Conservation (phyloP, 2,329 filamentous ascomycete species). For the Cercospora sp. region DNA sequence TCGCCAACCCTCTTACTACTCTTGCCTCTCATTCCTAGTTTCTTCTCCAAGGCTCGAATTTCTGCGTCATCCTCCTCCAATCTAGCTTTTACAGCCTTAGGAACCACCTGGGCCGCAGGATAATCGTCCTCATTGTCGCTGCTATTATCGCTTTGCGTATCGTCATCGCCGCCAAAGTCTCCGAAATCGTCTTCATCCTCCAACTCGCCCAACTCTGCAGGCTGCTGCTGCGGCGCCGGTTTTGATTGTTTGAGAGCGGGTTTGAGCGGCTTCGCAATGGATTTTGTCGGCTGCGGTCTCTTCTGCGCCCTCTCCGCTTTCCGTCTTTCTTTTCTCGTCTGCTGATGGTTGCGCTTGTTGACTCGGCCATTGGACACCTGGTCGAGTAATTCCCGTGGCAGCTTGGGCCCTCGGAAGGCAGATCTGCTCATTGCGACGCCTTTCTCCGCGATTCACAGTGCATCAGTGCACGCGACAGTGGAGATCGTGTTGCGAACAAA, state of each 20-base stretch:
- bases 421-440: slow-evolving; percentile 29
- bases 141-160: slow-evolving; percentile 11
- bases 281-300: slow-evolving; percentile 42
- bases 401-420: slow-evolving; percentile 42
- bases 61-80: slow-evolving; percentile 82
- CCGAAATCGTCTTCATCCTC: slow-evolving; percentile 35
- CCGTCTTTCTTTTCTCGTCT: slow-evolving; percentile 50
- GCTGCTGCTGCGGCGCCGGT: slow-evolving; percentile 2
- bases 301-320: slow-evolving; percentile 65
- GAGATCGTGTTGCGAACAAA: neutral
- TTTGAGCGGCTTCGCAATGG: neutral
- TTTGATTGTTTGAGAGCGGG: slow-evolving; percentile 8
- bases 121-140: slow-evolving; percentile 18
- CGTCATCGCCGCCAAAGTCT: slow-evolving; percentile 36
- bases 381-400: slow-evolving; percentile 49
- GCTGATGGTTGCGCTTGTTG: slow-evolving; percentile 25
- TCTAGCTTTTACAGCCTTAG: slow-evolving; percentile 45
- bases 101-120: slow-evolving; percentile 14
- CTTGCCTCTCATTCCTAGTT: slow-evolving; percentile 76
- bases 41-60: slow-evolving; percentile 83
- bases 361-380: slow-evolving; percentile 39
- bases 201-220: slow-evolving; percentile 16
- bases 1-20: slow-evolving; percentile 70
- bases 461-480: neutral
- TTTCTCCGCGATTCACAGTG: neutral